Conservation (phyloP, 768 basidiomycete species). For the Hydnum rufescens region DNA sequence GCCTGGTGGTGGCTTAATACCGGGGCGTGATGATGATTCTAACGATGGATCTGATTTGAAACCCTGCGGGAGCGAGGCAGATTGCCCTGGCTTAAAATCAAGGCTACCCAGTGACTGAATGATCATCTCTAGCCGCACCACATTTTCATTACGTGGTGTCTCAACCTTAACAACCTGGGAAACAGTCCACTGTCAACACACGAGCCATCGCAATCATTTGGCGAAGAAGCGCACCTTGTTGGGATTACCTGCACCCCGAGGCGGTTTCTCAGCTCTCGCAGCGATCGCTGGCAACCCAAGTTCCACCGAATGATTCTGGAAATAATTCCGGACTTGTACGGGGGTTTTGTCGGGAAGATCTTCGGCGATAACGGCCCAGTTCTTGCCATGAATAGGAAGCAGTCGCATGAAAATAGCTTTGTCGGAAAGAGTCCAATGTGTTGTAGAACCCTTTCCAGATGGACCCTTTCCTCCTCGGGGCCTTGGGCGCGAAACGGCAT, state of each 20-base stretch:
- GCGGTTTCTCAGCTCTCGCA: not conserved
- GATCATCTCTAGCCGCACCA: too few relatives aligned
- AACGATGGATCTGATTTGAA: too few relatives aligned
- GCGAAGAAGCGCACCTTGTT: not conserved
- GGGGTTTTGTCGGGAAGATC: not conserved
- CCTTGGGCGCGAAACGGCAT: not conserved
- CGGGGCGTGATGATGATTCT: too few relatives aligned
- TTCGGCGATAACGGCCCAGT: conserved; percentile 1
- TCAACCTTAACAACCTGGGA: too few relatives aligned
- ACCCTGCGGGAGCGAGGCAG: too few relatives aligned
- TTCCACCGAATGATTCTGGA: conserved; percentile 2
- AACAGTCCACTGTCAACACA: too few relatives aligned
- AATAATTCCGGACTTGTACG: conserved; percentile 2
- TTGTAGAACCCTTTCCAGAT: not conserved
- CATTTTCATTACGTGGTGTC: too few relatives aligned
- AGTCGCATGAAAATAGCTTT: not conserved
- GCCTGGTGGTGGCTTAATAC: too few relatives aligned
- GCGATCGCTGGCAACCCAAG: conserved; percentile 3
- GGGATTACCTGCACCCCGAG: not conserved
- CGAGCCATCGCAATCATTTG: not conserved
- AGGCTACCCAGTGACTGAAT: too few relatives aligned
- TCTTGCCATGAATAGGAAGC: not conserved
- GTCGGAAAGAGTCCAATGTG: not conserved
- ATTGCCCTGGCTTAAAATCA: too few relatives aligned
- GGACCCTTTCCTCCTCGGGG: not conserved